Base-by-base conservation (phyloP, 306 rosid genomes). In the Cucurbita ficifolia region DNA sequence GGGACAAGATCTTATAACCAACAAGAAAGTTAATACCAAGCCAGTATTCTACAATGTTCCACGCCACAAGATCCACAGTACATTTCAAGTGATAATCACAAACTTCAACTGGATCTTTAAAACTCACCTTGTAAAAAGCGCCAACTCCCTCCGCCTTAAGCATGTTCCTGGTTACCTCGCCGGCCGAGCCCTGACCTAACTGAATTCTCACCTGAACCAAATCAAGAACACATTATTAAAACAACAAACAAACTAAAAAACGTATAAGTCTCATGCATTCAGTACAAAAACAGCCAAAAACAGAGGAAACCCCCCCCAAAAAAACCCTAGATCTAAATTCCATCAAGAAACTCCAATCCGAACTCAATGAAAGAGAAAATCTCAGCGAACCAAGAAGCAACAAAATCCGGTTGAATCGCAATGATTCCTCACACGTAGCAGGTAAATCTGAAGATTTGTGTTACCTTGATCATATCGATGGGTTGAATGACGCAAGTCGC, bases 401-500 rank as follows among this genome's bases (percentile, higher is more conserved):
- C 53, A 52, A 16, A 22, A 79, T 12, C 36, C 49, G 3, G 42
- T 13, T 46, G 14, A 3, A 68, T 46, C 38, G 21, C 10, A 7
- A 65, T 2, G 51, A 12, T 43, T 43, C 12, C 3, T 11, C 45
- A 40, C 48, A 38, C 38, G 0, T 22, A 56, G 38, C 10, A 2
- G 70, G 14, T 10, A 10, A 12, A 29, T 0, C 18, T 0, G 63
- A 62, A 70, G 61, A 79, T 75, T 24, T 18, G n/a, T 29, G 5
- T n/a, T 45, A 91, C 99, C 99, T 95, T 95, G 85, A 95, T 81
- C 97, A 95, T 95, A 65, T 95, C 99, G 56, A 95, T 73, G 78
- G 99, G 99, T 48, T 95, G 99, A 73, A 95, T 91, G 46, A 95
- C 96, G 75, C 97, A 91, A 39, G 99, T 95, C 17, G 99, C 97